Base-by-base conservation (phyloP, 2,329 filamentous ascomycete species). In the Paracorniculantispora psalliotae region DNA sequence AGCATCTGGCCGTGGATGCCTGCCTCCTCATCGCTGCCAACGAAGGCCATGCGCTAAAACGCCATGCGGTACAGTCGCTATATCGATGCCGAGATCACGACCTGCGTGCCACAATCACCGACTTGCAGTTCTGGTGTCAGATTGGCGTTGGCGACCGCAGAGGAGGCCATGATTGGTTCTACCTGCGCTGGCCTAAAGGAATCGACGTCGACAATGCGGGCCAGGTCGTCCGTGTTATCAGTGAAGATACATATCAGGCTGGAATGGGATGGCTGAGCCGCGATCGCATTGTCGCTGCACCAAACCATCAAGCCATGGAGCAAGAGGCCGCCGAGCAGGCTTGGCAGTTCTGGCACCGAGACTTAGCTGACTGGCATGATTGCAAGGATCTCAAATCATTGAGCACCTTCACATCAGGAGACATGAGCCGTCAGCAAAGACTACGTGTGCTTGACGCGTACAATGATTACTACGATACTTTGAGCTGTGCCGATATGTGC, bases 111-210 rank as follows among this genome's bases (percentile, higher is more conserved):
- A 87, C 88, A 2, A 84, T 99, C 51, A 86, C 82, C 59, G 92
- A 97, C 62, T 81, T 99, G 28, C 88, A 96, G 69, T 94, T 96
- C 69, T 99, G 93, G 93, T 99, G 96, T 70, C 94, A 99, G 71
- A 92, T 97, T 73, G 91, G 89, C 0, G 85, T 99, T 10, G 96
- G 94, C 5, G 94, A 96, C 69, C 80, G 85, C n/a, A 89, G 89
- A 65, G 89, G 90, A 21, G 93, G 94, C 0, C 82, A 96, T 47
- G 90, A 93, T 66, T 99, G 96, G 93, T 90, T 96, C 66, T 86
- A 89, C 65, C 84, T 88, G 50, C 82, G 88, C 59, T 93, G 87
- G 85, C 89, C 90, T 9, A 82, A 81, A 47, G 89, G 89, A 0
- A 79, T 79, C 25, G 89, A 93, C 67, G 67, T 87, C 3, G 87